These are phyloP conservation scores for Trichodelitschia bisporula DNA, from an alignment of 495 filamentous ascomycete species.

Conservation along the genomic window DNA sequence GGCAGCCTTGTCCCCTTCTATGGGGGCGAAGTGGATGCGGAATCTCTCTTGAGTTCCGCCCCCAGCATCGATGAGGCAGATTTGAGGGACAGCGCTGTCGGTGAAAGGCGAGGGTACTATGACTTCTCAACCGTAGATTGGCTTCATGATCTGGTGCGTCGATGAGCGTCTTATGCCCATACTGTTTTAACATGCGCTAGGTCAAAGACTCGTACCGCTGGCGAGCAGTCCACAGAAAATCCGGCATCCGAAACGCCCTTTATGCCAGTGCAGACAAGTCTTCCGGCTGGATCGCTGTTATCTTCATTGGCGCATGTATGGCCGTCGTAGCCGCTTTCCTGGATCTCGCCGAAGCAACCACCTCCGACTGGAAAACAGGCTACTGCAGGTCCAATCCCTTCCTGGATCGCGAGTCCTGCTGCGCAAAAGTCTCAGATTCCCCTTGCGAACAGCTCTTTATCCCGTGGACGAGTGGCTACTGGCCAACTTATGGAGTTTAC, in stretches of 20 bases:
- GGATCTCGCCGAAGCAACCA: conserved; percentile 24
- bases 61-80: conserved; percentile 22
- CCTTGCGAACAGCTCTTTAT: conserved; percentile 3
- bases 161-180: conserved; percentile 34
- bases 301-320: conserved; percentile 27
- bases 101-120: conserved; percentile 30
- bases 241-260: conserved; percentile 16
- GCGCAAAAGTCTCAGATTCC: no score
- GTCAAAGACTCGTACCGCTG: conserved; percentile 30
- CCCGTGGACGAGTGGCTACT: conserved; percentile 7
- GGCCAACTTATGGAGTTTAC: conserved; percentile 21
- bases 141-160: conserved; percentile 31
- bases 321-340: conserved; percentile 29
- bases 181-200: conserved; percentile 7
- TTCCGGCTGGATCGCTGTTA: conserved; percentile 27
- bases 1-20: no score
- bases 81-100: conserved; percentile 19
- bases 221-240: conserved; percentile 17
- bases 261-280: conserved; percentile 18
- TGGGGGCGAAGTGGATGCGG: conserved; percentile 15
- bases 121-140: conserved; percentile 33
- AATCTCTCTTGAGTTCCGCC: conserved; percentile 12
- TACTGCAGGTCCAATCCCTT: conserved; percentile 24
- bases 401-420: conserved; percentile 23
- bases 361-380: conserved; percentile 28